Evolutionary conservation across 2,329 filamentous ascomycete species (phyloP).

Genomic region (Geosmithia putterillii): DNA sequence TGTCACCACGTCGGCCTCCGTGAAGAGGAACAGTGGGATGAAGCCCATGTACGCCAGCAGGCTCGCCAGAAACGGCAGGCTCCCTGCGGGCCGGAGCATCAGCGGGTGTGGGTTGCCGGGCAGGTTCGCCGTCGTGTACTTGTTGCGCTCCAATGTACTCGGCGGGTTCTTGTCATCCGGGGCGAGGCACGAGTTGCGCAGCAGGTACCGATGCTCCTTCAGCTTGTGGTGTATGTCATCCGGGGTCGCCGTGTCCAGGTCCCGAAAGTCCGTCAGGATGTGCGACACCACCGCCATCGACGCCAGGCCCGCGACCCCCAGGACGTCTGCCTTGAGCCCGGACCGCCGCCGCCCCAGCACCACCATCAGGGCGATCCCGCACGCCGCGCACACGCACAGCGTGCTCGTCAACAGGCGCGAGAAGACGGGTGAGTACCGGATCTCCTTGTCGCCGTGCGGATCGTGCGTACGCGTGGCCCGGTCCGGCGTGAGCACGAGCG

Average conservation of each 20-base stretch:
- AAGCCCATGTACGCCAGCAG: slow-evolving; percentile 43
- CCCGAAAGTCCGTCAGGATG: slow-evolving; percentile 62
- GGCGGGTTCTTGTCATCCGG: slow-evolving; percentile 42
- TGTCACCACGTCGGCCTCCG: slow-evolving; percentile 37
- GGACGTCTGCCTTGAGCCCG: slow-evolving; percentile 55
- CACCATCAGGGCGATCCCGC: slow-evolving; percentile 45
- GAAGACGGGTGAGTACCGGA: slow-evolving; percentile 44
- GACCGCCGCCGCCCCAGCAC: slow-evolving; percentile 50
- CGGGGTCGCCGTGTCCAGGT: slow-evolving; percentile 55
- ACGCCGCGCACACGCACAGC: slow-evolving; percentile 43
- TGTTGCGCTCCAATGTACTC: slow-evolving; percentile 11
- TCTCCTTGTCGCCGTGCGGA: slow-evolving; percentile 33
- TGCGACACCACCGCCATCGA: slow-evolving; percentile 65
- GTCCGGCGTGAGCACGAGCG: slow-evolving; percentile 43
- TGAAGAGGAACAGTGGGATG: slow-evolving; percentile 52
- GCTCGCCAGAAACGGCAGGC: slow-evolving; percentile 46
- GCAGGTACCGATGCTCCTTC: slow-evolving; percentile 53
- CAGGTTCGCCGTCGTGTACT: slow-evolving; percentile 33
- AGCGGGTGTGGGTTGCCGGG: slow-evolving; percentile 54
- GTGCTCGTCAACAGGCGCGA: slow-evolving; percentile 48
- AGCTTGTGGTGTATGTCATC: slow-evolving; percentile 56
- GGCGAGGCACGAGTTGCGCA: slow-evolving; percentile 59
- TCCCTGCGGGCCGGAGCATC: slow-evolving; percentile 50
- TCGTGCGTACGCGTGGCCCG: slow-evolving; percentile 28
- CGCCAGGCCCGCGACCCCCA: slow-evolving; percentile 61